Base-by-base conservation (phyloP, 179 eudicot genomes). In the Amaranthus tricolor region DNA sequence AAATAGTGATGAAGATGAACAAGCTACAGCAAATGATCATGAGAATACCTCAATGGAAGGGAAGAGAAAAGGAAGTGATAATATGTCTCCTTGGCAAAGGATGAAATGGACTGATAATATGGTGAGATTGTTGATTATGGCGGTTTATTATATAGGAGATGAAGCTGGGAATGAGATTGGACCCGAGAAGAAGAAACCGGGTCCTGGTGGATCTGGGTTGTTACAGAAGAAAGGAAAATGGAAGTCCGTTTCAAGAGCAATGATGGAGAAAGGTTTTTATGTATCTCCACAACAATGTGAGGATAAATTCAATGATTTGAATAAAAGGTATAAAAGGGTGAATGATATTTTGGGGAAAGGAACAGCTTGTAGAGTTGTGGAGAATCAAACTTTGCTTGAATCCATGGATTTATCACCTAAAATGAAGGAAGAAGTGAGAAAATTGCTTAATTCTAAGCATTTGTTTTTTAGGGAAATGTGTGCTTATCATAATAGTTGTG, bases 211-310 rank as follows among this genome's bases (percentile, higher is more conserved):
- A 2, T 78, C 80, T 44, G 89, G 87, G 59, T 59, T 78, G 31
- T 61, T 88, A 73, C 97, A 92, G 89, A 92, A 92, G 87, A 92
- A 92, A 74, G 97, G 97, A 70, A 92, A 92, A 43, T 92, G 97
- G 97, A 92, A 92, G 71, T 92, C 97, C 12, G 96, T 92, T 53
- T 92, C 97, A 1, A 75, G 81, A 63, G 97, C 97, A 3, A 90
- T 92, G 97, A 86, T 89, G 94, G 96, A 91, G 81, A 88, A 85
- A 60, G 96, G 97, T 62, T 92, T 90, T 56, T 81, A 76, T 71
- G 97, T 92, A 19, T 92, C 97, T 4, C 97, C 97, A 1, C 97
- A 92, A 72, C 97, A 92, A 76, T 90, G 97, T 64, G 97, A 92
- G 77, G 97, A 92, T 74, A 92, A 92, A 59, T 92, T 92, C 74